Evolutionary conservation across 148 eudicot species (phyloP).

Genomic region (Fagopyrum tataricum): DNA sequence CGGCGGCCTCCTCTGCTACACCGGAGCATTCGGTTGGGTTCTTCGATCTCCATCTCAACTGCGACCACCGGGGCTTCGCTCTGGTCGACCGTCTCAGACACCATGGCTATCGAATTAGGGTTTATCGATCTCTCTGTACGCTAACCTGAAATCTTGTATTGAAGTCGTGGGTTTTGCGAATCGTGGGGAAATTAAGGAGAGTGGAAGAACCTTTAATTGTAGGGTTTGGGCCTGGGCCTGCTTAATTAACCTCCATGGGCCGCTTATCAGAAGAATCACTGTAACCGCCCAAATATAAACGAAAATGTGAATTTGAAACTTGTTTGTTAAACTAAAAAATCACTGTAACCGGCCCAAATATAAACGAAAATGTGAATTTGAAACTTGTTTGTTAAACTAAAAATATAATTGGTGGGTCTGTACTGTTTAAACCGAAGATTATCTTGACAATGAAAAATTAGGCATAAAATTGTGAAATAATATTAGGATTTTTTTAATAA

Average conservation of each 20-base stretch:
- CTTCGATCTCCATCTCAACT: slow-evolving; percentile 52
- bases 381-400: too few species aligned
- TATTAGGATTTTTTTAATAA: too few species aligned
- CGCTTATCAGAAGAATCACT: neutral
- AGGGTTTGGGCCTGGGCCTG: neutral
- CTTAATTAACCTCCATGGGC: neutral
- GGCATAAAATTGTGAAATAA: too few species aligned
- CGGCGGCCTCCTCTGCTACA: slow-evolving; percentile 3
- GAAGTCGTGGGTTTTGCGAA: neutral
- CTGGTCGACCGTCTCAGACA: slow-evolving; percentile 23
- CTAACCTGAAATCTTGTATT: neutral
- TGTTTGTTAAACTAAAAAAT: too few species aligned
- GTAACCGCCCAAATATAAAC: too few species aligned
- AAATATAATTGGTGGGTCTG: too few species aligned
- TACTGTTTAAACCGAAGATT: too few species aligned
- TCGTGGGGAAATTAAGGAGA: neutral
- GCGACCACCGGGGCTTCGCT: slow-evolving; percentile 20
- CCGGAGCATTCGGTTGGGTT: slow-evolving; percentile 11
- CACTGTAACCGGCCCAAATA: too few species aligned
- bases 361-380: too few species aligned
- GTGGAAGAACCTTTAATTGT: neutral
- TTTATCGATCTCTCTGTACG: neutral
- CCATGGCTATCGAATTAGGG: slow-evolving; percentile 25
- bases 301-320: too few species aligned
- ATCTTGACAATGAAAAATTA: too few species aligned